Evolutionary conservation across 148 eudicot species (phyloP).

Genomic region (Spergularia bocconei): DNA sequence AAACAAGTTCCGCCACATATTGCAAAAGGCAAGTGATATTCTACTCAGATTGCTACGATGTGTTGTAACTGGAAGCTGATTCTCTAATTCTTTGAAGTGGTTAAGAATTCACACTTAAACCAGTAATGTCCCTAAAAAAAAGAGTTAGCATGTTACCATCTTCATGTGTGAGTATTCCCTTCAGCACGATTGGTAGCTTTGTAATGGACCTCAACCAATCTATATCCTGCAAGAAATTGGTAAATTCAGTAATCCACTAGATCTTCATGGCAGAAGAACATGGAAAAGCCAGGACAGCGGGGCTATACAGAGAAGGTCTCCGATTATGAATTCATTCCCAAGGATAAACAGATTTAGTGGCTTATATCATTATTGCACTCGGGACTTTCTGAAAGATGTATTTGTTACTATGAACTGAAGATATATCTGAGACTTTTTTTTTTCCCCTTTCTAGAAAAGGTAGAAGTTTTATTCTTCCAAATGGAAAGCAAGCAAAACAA

Average conservation of each 20-base stretch:
- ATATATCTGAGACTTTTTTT: too few relatives aligned
- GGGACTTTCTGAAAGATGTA: too few relatives aligned
- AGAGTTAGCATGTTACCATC: constrained; percentile 51
- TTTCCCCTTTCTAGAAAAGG: too few relatives aligned
- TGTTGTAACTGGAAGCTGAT: not conserved
- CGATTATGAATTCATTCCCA: too few relatives aligned
- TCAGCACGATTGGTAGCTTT: constrained; percentile 71
- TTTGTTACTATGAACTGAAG: too few relatives aligned
- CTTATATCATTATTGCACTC: too few relatives aligned
- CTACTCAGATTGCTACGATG: not conserved
- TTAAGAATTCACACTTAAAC: not conserved
- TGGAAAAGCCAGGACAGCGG: too few relatives aligned
- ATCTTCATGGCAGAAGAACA: not conserved
- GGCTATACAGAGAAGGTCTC: too few relatives aligned
- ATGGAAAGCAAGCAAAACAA: too few relatives aligned
- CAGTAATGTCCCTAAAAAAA: not conserved
- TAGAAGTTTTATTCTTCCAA: too few relatives aligned
- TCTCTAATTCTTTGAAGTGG: not conserved
- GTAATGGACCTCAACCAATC: constrained; percentile 70
- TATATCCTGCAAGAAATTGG: constrained; percentile 51
- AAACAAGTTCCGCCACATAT: too few relatives aligned
- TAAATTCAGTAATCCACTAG: not conserved
- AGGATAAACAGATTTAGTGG: too few relatives aligned
- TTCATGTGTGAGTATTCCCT: constrained; percentile 75
- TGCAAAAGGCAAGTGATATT: not conserved